Conservation (phyloP, 2,329 filamentous ascomycete species). For the Talaromyces islandicus region DNA sequence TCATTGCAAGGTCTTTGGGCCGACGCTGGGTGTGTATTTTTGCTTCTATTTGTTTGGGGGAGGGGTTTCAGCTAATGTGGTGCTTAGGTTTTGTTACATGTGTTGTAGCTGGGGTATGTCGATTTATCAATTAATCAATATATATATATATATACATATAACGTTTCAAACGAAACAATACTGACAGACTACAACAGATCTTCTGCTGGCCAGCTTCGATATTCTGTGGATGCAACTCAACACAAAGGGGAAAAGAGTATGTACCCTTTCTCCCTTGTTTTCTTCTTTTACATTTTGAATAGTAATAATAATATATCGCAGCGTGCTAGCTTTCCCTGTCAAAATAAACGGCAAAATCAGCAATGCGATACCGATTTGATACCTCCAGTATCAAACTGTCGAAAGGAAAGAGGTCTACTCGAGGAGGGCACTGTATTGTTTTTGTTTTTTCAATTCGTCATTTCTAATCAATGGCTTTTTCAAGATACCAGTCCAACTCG, state of each 20-base stretch:
- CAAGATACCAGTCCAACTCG: background rate
- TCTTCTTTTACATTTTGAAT: background rate
- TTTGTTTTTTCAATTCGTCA: background rate
- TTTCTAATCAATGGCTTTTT: background rate
- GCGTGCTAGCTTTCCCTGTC: conserved; percentile 47
- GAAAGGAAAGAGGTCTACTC: background rate
- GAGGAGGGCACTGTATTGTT: background rate
- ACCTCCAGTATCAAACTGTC: background rate
- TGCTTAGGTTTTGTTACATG: conserved; percentile 5
- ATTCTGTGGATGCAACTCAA: conserved; percentile 52
- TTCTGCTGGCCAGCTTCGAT: conserved; percentile 48
- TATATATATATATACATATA: no score
- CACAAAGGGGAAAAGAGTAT: conserved; percentile 49
- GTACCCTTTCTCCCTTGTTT: conserved; percentile 12
- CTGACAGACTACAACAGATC: background rate
- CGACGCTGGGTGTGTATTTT: conserved; percentile 41
- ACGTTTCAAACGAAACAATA: no score
- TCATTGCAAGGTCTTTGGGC: conserved; percentile 52
- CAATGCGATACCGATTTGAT: conserved; percentile 44
- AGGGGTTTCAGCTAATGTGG: background rate
- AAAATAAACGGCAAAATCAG: conserved; percentile 47
- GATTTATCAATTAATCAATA: no score
- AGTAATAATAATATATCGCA: conserved; percentile 16
- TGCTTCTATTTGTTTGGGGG: background rate
- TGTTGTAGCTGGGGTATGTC: conserved; percentile 8